Base-by-base conservation (phyloP, 768 basidiomycete genomes). In the Auricularia auricula-judae region DNA sequence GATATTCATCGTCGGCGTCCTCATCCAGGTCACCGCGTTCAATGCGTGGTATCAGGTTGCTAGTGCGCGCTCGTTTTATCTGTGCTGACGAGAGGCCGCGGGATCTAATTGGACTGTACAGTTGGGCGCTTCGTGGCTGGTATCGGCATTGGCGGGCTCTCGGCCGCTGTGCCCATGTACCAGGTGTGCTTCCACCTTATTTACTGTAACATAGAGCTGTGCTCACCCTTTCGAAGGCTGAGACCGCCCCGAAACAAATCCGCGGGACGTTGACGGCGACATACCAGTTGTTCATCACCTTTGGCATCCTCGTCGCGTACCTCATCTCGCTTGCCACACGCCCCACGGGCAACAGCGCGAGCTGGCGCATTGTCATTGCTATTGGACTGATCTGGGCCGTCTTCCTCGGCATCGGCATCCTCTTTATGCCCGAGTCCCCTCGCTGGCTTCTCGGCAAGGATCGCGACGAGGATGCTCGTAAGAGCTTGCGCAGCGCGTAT, bases 291-390 rank as follows among this genome's bases (percentile, higher is more conserved):
- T 85, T 86, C 74, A 87, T 88, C 68, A 88, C 87, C 0, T 78
- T 86, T 66, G 87, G 88, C 69, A 88, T 86, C 66, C 79, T 87
- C 36, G 79, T 86, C 51, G 84, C 86, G 39, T 86, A 88, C 71
- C 83, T 81, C 67, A 84, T 89, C 62, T 82, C 81, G n/a, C 83
- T 88, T 67, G 88, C 84, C n/a, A 82, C 88, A 0, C 81, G 86
- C 63, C 21, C 75, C 34, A 70, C 84, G 35, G 4, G 72, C 16
- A 79, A 76, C 43, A 77, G 80, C 12, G 78, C 76, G 4, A 83
- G 82, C 7, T 89, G 87, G 87, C 82, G 84, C 51, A 81, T 79
- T 14, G 79, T 86, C 44, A 79, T 87, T 39, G 85, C 81, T 29
- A 77, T 87, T 63, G 81, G 85, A 44, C 75, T 88, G 66, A 70